Evolutionary conservation across 2,329 filamentous ascomycete genomes (phyloP), one percentile per base, ranked within the genome.

Genomic region (Nigrospora sphaerica): DNA sequence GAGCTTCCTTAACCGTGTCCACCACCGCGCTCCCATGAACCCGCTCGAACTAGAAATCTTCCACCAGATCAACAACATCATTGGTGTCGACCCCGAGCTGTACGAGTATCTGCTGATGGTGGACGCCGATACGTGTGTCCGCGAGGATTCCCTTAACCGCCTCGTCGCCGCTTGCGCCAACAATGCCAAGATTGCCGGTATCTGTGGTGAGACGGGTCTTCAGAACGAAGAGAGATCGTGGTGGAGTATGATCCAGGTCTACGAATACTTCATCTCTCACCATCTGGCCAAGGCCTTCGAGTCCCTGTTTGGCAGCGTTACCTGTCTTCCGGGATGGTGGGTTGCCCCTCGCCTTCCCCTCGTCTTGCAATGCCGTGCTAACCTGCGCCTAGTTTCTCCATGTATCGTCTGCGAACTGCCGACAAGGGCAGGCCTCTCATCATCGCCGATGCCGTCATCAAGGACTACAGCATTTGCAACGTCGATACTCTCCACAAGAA

Each of bases 231-330:
- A 96, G 58, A 80, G 85, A 55, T 91, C 85, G 59, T 97, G 91
- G 90, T 95, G 89, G 88, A 98, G 93, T 12, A 98, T 98, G 93
- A 98, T 98, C 60, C 93, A 98, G 66, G 93, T 98, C 54, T 98
- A 98, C 71, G 93, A 98, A 67, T 98, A 98, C 74, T 98, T 91
- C 67, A 98, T 98, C 62, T 97, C 93, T 31, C 93, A 98, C 75
- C 87, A 98, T 68, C 72, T 98, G 64, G 77, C 93, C 45, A 98
- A 98, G 73, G 89, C 93, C 51, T 98, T 98, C 62, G 93, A 98
- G 66, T 96, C 90, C 50, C 80, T 98, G 50, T 98, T 98, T 62
- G 93, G 91, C 62, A 95, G 89, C 66, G 93, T 98, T 50, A 98
- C 93, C 49, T 98, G 93, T 85, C 83, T 98, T 73, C 93, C 93